Evolutionary conservation across 257 asterid species (phyloP), one percentile per base, ranked within the genome.

Genomic region (Primulina eburnea): DNA sequence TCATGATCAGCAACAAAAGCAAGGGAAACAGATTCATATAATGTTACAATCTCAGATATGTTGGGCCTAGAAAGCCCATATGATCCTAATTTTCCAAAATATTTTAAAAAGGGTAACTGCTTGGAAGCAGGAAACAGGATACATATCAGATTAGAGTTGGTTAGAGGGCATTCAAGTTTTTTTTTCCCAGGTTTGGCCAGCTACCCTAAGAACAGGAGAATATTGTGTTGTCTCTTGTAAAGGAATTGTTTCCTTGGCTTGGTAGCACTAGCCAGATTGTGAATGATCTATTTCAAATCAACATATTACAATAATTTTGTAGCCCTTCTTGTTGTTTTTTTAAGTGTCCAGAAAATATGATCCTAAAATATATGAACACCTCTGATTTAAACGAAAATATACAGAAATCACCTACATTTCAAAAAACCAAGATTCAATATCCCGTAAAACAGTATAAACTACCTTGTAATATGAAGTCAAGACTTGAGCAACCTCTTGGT

Each of bases 401-500:
- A 47, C 17, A 47, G 18, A 12, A 47, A 47, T 47, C 7, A 1
- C 18, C 55, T 16, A 12, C 18, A 47, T 47, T 4, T 40, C n/a
- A 47, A 47, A 12, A 47, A 47, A 12, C n/a, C n/a, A 47, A 12
- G 18, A 10, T 47, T 47, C 18, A 47, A 47, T 10, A 40, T 40
- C 17, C 52, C 5, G 18, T 16, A 47, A 47, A 18, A 47, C 55
- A 47, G 14, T 1, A 47, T 47, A 40, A 47, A 65, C 70, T 82
- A 94, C 99, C 96, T 91, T 91, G 78, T 76, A 70, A 73, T 91
- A 85, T 60, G 90, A 90, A 74, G 83, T 76, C 82, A 94, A 82
- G 73, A 90, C 97, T 83, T 89, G 98, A 77, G 96, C 89, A 80
- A 94, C 92, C 63, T 94, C 99, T 77, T 83, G 88, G 83, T 85